Base-by-base conservation (phyloP, 306 rosid genomes). In the Ochetophila trinervis region DNA sequence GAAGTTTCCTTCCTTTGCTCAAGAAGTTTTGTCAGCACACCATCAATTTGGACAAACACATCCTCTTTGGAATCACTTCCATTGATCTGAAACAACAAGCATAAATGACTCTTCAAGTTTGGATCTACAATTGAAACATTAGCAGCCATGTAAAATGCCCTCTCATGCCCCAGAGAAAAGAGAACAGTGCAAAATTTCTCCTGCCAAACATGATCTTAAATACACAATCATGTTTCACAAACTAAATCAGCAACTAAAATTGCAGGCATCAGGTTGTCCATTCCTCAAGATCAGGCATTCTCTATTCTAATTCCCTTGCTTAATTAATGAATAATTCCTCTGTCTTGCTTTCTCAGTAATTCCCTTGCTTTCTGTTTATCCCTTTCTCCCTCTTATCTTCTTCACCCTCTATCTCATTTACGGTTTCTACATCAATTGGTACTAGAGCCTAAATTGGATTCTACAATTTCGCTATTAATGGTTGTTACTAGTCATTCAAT, bases 31-130 rank as follows among this genome's bases (percentile, higher is more conserved):
- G 77, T 27, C 54, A 92, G 79, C 14, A 68, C 79, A 19, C 57
- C 60, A 55, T 92, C 96, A 65, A 92, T 82, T 82, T 87, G 83
- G 50, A 78, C 71, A 80, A 84, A 89, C 75, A 92, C 96, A 53
- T 80, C 86, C 40, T 78, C 85, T 88, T 87, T 89, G 10, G 86
- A 34, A 54, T 45, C 78, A 67, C 75, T 77, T 58, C 79, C 78
- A 21, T 78, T 19, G 47, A 72, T 69, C 82, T 78, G 74, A 37
- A 66, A 27, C 4, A 4, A 50, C 21, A 50, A 18, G 20, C 54
- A 50, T 8, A 50, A 15, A 50, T 50, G 54, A 50, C 54, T 50
- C 2, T 50, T 19, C 54, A 50, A 50, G 20, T 50, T n/a, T 50
- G 54, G 19, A 50, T 50, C 8, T 40, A 40, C 45, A 40, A 40